Evolutionary conservation across 371 early-diverging fungal species (phyloP), one percentile per base, ranked within the genome.

Genomic region (Haplosporangium sp.): DNA sequence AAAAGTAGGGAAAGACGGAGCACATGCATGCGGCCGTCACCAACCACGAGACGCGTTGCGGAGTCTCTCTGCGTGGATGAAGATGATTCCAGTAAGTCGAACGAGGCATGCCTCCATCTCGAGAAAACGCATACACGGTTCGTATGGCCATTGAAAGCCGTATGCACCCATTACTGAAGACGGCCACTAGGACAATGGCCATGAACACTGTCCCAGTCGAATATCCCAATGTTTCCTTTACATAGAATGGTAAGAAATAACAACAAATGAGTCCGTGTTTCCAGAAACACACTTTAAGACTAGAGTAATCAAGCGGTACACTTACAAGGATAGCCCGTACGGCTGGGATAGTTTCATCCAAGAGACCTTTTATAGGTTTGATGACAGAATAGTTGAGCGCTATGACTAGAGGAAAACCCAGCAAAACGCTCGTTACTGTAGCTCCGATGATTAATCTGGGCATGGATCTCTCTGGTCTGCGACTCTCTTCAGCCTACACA

Each of bases 71-170:
- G 14, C 59, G 59, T 0, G 64, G 67, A n/a, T 76, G 77, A 6
- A 76, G 77, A 21, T 76, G 67, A 43, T 63, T 71, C 77, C 72
- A 76, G 41, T 76, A 76, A 16, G 64, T 38, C 4, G 77, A 71
- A 10, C 60, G 58, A 29, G 77, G 77, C n/a, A 76, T 29, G 6
- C 71, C 77, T 9, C 71, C 77, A 21, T 76, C 77, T 16, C 77
- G 48, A 13, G 77, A 59, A 21, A 76, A 64, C 43, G 77, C 55
- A 21, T 71, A 76, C 5, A 59, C 67, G 1, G 55, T 64, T 7
- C 77, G 23, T 12, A 64, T 67, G 7, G 77, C 77, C 40, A 55
- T 54, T 2, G 60, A 41, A 13, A 76, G 67, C 0, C 77, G 71
- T 23, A 52, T 41, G 23, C 67, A n/a, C 13, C 71, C 77, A 7